Evolutionary conservation across 2,329 filamentous ascomycete species (phyloP).

Genomic region (Aspergillus candidus): DNA sequence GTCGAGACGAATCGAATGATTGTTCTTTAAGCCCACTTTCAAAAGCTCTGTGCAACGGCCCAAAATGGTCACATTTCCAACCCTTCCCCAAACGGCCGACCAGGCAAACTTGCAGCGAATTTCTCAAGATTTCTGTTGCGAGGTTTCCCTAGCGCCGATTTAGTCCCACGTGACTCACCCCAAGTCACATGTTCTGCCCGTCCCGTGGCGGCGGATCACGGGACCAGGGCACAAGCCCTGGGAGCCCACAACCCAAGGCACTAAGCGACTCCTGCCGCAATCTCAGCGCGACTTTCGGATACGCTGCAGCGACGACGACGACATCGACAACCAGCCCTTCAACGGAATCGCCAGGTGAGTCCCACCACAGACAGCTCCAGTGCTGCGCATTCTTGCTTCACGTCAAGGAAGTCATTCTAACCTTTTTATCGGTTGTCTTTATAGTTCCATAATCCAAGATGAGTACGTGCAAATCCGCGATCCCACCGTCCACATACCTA

Average conservation of each 20-base stretch:
- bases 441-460: slow-evolving; percentile 51
- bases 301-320: slow-evolving; percentile 38
- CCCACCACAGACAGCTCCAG: slow-evolving; percentile 5
- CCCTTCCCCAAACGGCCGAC: too few relatives aligned
- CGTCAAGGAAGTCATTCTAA: slow-evolving; percentile 15
- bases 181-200: neutral
- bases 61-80: too few relatives aligned
- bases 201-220: slow-evolving; percentile 14
- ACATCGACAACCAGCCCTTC: slow-evolving; percentile 43
- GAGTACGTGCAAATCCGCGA: slow-evolving; percentile 46
- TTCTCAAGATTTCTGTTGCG: too few relatives aligned
- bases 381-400: slow-evolving; percentile 1
- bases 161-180: slow-evolving; percentile 8
- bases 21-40: too few relatives aligned
- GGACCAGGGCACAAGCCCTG: slow-evolving; percentile 32
- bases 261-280: slow-evolving; percentile 34
- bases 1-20: too few relatives aligned
- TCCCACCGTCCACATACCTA: slow-evolving; percentile 14
- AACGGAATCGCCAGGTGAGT: slow-evolving; percentile 41
- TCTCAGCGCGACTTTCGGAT: slow-evolving; percentile 30
- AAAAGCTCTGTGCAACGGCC: too few relatives aligned
- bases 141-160: neutral
- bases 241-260: slow-evolving; percentile 32
- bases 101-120: too few relatives aligned
- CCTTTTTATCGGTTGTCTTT: slow-evolving; percentile 8